Evolutionary conservation across 2,329 filamentous ascomycete genomes (phyloP).

Genomic region (Exophiala aquamarina): DNA sequence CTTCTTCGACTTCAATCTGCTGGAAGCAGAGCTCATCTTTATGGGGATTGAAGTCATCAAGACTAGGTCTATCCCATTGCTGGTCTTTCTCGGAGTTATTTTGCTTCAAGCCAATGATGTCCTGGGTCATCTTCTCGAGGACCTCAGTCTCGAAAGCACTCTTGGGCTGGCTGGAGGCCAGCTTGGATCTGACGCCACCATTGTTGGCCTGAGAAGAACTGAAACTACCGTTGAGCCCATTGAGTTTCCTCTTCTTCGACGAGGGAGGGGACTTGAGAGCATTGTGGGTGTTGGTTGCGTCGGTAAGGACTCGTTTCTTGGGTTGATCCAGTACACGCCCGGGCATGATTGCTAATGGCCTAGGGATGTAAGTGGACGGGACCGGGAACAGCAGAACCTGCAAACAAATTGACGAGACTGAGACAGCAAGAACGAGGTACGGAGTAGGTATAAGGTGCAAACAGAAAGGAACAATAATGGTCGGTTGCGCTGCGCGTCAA

Average conservation of each 20-base stretch:
- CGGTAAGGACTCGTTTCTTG: conserved; percentile 72
- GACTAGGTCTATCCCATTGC: conserved; percentile 72
- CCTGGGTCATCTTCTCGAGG: conserved; percentile 92
- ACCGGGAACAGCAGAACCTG: background rate
- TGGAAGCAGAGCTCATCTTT: conserved; percentile 81
- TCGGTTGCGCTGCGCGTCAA: conserved; percentile 1
- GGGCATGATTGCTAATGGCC: conserved; percentile 18
- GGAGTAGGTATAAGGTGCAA: too few species aligned
- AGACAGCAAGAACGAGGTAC: too few species aligned
- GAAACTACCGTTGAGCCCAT: conserved; percentile 57
- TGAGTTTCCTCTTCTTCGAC: conserved; percentile 82
- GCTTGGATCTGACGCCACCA: conserved; percentile 52
- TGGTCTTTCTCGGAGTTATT: conserved; percentile 92
- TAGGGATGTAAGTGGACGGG: too few species aligned
- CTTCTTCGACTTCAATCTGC: conserved; percentile 93
- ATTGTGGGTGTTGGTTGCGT: conserved; percentile 66
- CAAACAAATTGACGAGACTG: background rate
- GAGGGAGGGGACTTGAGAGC: conserved; percentile 52
- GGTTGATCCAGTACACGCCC: conserved; percentile 38
- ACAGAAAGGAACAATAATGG: background rate
- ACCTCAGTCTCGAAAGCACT: conserved; percentile 93
- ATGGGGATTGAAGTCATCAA: conserved; percentile 62
- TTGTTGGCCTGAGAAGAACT: conserved; percentile 64
- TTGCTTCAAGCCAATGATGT: conserved; percentile 80
- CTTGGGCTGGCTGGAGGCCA: conserved; percentile 76